Base-by-base conservation (phyloP, 1,284 basidiomycete species). In the Salmacisia buchloeana region DNA sequence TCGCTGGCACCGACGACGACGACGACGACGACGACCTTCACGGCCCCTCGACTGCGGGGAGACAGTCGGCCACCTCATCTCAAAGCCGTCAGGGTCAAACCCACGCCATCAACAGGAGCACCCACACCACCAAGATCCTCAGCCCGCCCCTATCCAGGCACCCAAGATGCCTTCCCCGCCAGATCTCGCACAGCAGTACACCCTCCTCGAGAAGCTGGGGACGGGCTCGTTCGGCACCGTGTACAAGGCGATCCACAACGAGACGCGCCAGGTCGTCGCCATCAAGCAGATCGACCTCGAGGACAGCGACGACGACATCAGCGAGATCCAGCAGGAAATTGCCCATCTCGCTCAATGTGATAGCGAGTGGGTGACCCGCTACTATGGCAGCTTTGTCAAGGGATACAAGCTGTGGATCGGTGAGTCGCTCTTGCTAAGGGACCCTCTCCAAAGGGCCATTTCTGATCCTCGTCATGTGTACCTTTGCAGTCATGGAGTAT, bases 221-320 rank as follows among this genome's bases (percentile, higher is more conserved):
- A 94, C 92, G n/a, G 94, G 94, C 39, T 92, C 90, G 79, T 98
- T 97, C 79, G 94, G 94, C 5, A 90, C 88, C 1, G 94, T 98
- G 59, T 98, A 92, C 86, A 96, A 96, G 83, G 79, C 70, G 29
- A 89, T 93, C 74, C 92, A 98, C 82, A 91, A 92, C 77, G 90
- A 92, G 65, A 90, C 91, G 3, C 89, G 90, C 77, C 88, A 94
- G 81, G 89, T 92, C 66, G 96, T 98, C 27, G 94, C 94, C 58
- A 92, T 98, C 80, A 98, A 98, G 82, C 93, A 97, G 81, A 97
- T 98, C 77, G 82, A 84, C 69, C 80, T 85, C 56, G 83, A 84
- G 68, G 81, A 83, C 79, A 70, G 70, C 9, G 73, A 77, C 62
- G 75, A 77, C 34, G 75, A 77, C 58, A 74, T 79, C 25, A 68